phyloP scores from a whole-genome alignment of 2,329 filamentous ascomycete species.

The Hansfordia pulvinata region DNA sequence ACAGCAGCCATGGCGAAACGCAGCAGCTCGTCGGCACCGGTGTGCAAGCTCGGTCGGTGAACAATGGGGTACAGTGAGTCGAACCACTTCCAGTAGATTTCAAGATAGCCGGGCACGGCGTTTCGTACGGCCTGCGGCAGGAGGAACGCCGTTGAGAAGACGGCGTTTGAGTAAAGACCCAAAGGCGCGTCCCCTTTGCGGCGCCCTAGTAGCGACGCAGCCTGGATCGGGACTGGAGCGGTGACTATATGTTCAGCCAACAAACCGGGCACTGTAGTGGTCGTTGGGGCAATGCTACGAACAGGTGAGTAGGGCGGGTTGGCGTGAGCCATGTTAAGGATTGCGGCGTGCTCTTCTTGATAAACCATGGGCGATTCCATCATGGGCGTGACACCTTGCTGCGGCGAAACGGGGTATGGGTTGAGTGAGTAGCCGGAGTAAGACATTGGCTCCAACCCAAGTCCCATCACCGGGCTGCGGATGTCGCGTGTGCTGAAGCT shows the following conservation, averaged over 20 bases:
- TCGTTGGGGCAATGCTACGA: slow-evolving; percentile 34
- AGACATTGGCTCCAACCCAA: too few relatives aligned
- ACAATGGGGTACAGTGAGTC: slow-evolving; percentile 34
- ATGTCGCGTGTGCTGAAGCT: slow-evolving; percentile 5
- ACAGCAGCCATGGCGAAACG: slow-evolving; percentile 43
- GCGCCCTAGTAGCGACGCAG: slow-evolving; percentile 20
- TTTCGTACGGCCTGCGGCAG: slow-evolving; percentile 22
- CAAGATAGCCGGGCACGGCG: slow-evolving; percentile 34
- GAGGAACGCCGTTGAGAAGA: slow-evolving; percentile 22
- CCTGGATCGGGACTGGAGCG: slow-evolving; percentile 24
- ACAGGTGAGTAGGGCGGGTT: slow-evolving; percentile 27
- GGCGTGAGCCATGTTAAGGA: slow-evolving; percentile 20
- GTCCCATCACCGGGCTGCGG: slow-evolving; percentile 8
- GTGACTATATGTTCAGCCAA: slow-evolving; percentile 35
- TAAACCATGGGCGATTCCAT: slow-evolving; percentile 23
- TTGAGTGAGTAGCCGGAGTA: too few relatives aligned
- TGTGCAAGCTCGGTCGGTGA: slow-evolving; percentile 31
- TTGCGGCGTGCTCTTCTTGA: slow-evolving; percentile 16
- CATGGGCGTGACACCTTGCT: too few relatives aligned
- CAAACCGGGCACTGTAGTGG: slow-evolving; percentile 26
- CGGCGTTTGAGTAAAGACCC: slow-evolving; percentile 19
- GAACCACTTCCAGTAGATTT: slow-evolving; percentile 39
- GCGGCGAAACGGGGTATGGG: slow-evolving; percentile 12
- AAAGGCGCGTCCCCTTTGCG: slow-evolving; percentile 24
- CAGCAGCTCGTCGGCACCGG: slow-evolving; percentile 27